Conservation (phyloP, 1,284 basidiomycete genomes). For the Polyporus tsugae region DNA sequence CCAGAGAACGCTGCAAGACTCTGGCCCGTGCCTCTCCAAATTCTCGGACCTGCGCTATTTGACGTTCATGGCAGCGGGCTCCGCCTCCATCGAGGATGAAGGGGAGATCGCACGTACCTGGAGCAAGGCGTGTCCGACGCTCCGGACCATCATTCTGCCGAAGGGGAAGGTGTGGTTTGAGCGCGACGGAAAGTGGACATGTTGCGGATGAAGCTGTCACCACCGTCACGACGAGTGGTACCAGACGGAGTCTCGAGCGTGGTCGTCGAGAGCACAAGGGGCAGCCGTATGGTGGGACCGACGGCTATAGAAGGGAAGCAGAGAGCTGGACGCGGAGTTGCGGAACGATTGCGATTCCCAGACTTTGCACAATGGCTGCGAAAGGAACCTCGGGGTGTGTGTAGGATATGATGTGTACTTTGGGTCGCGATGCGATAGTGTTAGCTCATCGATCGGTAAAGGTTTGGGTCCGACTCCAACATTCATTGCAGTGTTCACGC, state of each 20-base stretch:
- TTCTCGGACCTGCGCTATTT: conserved; percentile 49
- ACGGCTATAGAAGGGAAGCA: conserved; percentile 1
- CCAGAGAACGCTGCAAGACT: conserved; percentile 43
- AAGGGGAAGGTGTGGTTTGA: conserved; percentile 52
- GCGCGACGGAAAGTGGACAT: conserved; percentile 39
- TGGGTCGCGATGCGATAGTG: neutral
- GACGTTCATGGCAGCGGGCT: conserved; percentile 50
- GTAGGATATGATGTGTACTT: conserved; percentile 10
- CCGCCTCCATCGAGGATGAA: conserved; percentile 42
- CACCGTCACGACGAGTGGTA: neutral
- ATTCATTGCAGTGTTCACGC: conserved; percentile 20
- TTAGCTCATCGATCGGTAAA: conserved; percentile 8
- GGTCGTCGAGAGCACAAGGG: neutral
- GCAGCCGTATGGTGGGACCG: neutral
- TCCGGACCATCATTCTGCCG: conserved; percentile 54
- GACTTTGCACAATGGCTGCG: neutral
- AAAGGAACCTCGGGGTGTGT: neutral
- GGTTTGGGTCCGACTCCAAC: conserved; percentile 15
- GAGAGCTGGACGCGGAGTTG: neutral
- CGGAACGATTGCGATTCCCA: neutral
- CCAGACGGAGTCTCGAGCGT: neutral
- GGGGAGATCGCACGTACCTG: conserved; percentile 45
- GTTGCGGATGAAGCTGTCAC: conserved; percentile 27
- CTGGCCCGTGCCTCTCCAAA: conserved; percentile 36
- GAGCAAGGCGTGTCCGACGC: conserved; percentile 50